Evolutionary conservation across 2,329 filamentous ascomycete genomes (phyloP).

Genomic region (Amauroascus niger): DNA sequence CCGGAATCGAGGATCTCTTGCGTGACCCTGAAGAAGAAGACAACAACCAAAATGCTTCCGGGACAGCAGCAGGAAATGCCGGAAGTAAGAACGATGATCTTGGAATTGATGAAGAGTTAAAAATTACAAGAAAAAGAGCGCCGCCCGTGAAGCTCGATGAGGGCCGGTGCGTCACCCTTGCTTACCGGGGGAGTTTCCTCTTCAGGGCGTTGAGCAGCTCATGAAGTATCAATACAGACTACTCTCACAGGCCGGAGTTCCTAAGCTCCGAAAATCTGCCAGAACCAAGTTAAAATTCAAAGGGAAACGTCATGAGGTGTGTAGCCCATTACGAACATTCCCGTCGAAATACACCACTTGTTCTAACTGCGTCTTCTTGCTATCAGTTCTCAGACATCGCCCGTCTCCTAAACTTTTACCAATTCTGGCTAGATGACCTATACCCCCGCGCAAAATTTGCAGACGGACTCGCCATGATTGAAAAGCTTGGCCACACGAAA

Average conservation of each 20-base stretch:
- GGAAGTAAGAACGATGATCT: conserved; percentile 47
- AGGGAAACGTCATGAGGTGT: conserved; percentile 85
- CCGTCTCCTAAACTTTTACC: conserved; percentile 78
- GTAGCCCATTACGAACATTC: not conserved
- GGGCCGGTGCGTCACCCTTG: conserved; percentile 44
- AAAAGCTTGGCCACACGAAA: conserved; percentile 84
- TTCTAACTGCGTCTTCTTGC: not conserved
- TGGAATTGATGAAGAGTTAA: conserved; percentile 79
- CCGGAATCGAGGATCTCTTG: conserved; percentile 46
- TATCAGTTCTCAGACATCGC: conserved; percentile 73
- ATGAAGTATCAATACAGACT: conserved; percentile 45
- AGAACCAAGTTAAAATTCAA: conserved; percentile 65
- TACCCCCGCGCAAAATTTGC: conserved; percentile 91
- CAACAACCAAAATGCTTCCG: conserved; percentile 15
- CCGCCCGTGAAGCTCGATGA: conserved; percentile 85
- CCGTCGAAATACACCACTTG: not conserved
- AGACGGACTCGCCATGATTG: conserved; percentile 80
- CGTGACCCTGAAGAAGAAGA: conserved; percentile 25
- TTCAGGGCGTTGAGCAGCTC: not conserved
- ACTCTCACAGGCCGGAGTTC: conserved; percentile 74
- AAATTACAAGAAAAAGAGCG: conserved; percentile 64
- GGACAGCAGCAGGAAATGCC: conserved; percentile 16
- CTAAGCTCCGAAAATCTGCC: conserved; percentile 63
- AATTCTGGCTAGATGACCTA: conserved; percentile 91
- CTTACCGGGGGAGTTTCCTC: not conserved